These are phyloP conservation scores for Persicaria tinctoria DNA, from an alignment of 148 eudicot genomes.

Conservation along the genomic window DNA sequence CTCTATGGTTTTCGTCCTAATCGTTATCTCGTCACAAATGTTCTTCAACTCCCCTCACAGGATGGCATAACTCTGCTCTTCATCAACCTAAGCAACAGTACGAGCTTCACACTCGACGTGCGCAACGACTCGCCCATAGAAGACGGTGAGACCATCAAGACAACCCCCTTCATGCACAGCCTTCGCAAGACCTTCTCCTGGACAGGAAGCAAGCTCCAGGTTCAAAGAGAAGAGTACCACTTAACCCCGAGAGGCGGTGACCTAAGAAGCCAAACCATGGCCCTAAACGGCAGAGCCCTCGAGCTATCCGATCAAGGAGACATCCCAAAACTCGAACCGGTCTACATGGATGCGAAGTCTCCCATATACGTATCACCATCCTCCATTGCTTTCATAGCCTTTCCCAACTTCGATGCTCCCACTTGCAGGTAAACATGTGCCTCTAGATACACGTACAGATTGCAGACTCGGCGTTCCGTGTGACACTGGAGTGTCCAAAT, in stretches of 20 bases:
- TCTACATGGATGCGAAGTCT: slow-evolving; percentile 15
- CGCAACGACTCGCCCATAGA: not conserved
- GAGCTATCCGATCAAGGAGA: slow-evolving; percentile 9
- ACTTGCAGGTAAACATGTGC: slow-evolving; percentile 20
- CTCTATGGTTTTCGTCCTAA: not conserved
- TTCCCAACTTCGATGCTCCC: slow-evolving; percentile 35
- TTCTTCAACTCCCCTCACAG: not conserved
- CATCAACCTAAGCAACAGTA: slow-evolving; percentile 12
- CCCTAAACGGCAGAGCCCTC: slow-evolving; percentile 6
- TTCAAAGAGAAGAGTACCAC: slow-evolving; percentile 11
- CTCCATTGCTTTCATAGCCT: slow-evolving; percentile 41
- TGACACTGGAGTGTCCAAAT: not conserved
- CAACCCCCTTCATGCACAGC: slow-evolving; percentile 27
- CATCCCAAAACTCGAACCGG: slow-evolving; percentile 25
- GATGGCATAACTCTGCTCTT: slow-evolving; percentile 9
- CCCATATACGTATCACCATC: slow-evolving; percentile 31
- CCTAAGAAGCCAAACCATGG: slow-evolving; percentile 10
- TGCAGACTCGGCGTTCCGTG: not conserved
- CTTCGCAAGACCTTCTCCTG: slow-evolving; percentile 52
- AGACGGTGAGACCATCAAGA: not conserved
- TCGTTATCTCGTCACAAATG: slow-evolving; percentile 5
- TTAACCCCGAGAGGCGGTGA: slow-evolving; percentile 8
- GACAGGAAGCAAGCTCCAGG: slow-evolving; percentile 53
- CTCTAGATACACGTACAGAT: not conserved
- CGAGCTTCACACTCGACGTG: slow-evolving; percentile 6